phyloP scores from a whole-genome alignment of 176 grass and related monocot genomes.

The Hsuehochloa calcarea region DNA sequence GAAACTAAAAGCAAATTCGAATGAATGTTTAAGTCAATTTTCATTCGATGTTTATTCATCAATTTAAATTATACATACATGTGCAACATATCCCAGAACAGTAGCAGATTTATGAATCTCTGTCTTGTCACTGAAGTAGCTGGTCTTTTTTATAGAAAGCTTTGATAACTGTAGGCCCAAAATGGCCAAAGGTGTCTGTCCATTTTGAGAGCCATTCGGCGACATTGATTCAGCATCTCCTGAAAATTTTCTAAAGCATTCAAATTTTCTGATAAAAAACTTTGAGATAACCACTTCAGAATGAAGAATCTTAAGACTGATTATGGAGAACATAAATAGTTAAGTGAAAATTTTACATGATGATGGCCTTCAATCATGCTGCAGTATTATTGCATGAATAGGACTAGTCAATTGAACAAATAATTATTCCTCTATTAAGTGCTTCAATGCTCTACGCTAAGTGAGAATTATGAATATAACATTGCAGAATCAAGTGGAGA shows the following conservation, averaged over 20 bases:
- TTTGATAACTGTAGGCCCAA: conserved; percentile 64
- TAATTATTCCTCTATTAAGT: neutral
- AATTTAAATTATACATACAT: conserved; percentile 60
- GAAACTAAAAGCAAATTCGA: neutral
- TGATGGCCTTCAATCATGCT: neutral
- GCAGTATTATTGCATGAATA: neutral
- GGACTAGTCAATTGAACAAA: neutral
- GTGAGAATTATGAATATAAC: neutral
- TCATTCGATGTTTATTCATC: conserved; percentile 14
- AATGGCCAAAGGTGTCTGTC: conserved; percentile 53
- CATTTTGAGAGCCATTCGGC: conserved; percentile 39
- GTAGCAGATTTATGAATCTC: conserved; percentile 63
- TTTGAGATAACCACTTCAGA: neutral
- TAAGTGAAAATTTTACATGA: neutral
- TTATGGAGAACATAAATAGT: neutral
- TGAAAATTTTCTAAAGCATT: conserved; percentile 42
- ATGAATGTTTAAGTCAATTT: neutral
- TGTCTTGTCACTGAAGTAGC: conserved; percentile 83
- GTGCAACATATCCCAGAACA: conserved; percentile 77
- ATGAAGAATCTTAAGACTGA: neutral
- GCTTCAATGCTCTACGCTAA: neutral
- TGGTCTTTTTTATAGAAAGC: conserved; percentile 56
- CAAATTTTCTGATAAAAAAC: conserved; percentile 7
- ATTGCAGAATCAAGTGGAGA: neutral
- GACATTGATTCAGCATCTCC: conserved; percentile 44